phyloP scores from a whole-genome alignment of 1,284 basidiomycete genomes.

The Mycena sp. region DNA sequence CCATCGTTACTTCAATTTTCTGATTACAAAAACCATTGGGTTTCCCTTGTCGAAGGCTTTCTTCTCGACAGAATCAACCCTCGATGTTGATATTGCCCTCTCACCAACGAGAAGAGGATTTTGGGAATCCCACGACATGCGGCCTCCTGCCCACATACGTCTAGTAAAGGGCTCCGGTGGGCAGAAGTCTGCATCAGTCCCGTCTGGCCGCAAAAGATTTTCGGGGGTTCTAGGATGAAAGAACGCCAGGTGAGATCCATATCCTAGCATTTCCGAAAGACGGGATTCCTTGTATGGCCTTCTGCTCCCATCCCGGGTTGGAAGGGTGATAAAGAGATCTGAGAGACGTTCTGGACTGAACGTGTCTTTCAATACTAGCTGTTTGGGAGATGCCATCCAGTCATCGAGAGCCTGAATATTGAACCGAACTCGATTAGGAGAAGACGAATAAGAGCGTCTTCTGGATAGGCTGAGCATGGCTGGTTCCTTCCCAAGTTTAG shows the following conservation, averaged over 20 bases:
- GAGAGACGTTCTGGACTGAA: slow-evolving; percentile 63
- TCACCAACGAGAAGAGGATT: slow-evolving; percentile 65
- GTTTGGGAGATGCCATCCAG: slow-evolving; percentile 25
- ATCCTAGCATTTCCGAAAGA: slow-evolving; percentile 55
- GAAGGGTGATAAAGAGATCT: slow-evolving; percentile 75
- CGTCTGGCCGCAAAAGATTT: slow-evolving; percentile 66
- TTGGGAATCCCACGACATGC: slow-evolving; percentile 67
- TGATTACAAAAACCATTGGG: slow-evolving; percentile 85
- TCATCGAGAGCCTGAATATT: slow-evolving; percentile 9
- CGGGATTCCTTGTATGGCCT: slow-evolving; percentile 51
- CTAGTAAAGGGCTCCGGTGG: slow-evolving; percentile 81
- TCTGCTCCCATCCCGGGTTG: slow-evolving; percentile 69
- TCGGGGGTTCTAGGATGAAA: slow-evolving; percentile 77
- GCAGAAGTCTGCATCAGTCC: slow-evolving; percentile 74
- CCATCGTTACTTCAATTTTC: slow-evolving; percentile 57
- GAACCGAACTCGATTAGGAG: too few relatives aligned
- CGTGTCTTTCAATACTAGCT: slow-evolving; percentile 14
- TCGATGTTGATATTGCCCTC: slow-evolving; percentile 58
- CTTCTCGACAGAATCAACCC: slow-evolving; percentile 64
- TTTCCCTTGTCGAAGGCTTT: slow-evolving; percentile 63
- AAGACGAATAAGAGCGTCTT: too few relatives aligned
- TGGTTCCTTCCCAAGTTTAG: too few relatives aligned
- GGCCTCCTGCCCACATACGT: slow-evolving; percentile 88
- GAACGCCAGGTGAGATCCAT: slow-evolving; percentile 79
- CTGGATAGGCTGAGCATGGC: too few relatives aligned